Base-by-base conservation (phyloP, 2,329 filamentous ascomycete genomes). In the Trichoderma sp. region DNA sequence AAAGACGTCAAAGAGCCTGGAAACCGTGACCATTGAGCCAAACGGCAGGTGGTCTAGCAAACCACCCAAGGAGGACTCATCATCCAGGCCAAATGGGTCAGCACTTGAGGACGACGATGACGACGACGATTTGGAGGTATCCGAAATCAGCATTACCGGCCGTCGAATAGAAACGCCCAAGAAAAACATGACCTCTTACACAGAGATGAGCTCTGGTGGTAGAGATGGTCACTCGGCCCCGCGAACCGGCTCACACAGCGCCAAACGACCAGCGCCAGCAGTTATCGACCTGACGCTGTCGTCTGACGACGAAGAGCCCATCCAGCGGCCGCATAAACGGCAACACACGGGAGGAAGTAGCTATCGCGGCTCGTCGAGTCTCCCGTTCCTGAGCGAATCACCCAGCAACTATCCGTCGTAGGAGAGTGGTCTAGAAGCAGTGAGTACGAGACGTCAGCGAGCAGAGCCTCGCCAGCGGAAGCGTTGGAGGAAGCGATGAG, bases 21-120 rank as follows among this genome's bases (percentile, higher is more conserved):
- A 98, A 71, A 93, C 97, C 76, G 94, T 98, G 30, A 95, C 91
- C 1, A 93, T 99, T 55, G 93, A 98, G 76, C 94, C 95, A 1
- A 88, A 94, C 74, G 96, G 95, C 3, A 85, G 87, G 75, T 99
- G 96, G 96, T 81, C 81, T 64, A 78, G 80, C 8, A 83, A 84
- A 57, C 77, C 77, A 11, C 75, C 77, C 4, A 81, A 82, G 6
- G 78, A 81, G 8, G 78, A 79, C 4, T 68, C 75, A 11, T 72
- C 73, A 15, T 70, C 75, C 3, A 77, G 79, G 47, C 76, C 79
- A 76, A 77, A 76, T 20, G 77, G 76, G n/a, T n/a, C n/a, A 7
- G 70, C 75, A 58, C 76, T 78, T 11, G 75, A 74, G n/a, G 73
- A 80, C 28, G 79, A 88, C 55, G 85, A 87, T 28, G 57, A 59